Conservation (phyloP, 2,329 filamentous ascomycete genomes). For the Fonsecaea multimorphosa region DNA sequence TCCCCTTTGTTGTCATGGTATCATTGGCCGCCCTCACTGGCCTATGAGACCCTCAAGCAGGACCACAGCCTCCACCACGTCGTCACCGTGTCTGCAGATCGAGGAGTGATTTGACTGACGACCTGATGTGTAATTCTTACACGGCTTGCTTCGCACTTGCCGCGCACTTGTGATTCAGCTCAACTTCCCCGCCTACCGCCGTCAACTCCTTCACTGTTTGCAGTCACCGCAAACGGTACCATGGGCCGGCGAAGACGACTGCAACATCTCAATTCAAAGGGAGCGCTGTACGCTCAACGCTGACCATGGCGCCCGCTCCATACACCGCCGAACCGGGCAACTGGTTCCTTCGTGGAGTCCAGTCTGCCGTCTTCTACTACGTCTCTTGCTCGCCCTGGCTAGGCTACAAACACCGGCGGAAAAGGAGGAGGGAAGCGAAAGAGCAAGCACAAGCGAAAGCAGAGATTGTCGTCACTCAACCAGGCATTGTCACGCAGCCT, state of each 20-base stretch:
- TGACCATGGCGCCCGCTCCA: conserved; percentile 25
- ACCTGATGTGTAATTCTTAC: conserved; percentile 1
- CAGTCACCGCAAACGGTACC: conserved; percentile 14
- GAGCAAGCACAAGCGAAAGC: conserved; percentile 70
- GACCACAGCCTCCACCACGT: conserved; percentile 20
- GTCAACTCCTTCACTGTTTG: background rate
- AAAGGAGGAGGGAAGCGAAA: conserved; percentile 72
- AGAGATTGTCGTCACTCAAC: conserved; percentile 66
- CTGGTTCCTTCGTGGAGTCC: conserved; percentile 57
- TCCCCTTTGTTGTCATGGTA: background rate
- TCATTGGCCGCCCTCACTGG: conserved; percentile 9
- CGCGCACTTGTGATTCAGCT: conserved; percentile 3
- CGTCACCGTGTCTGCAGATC: conserved; percentile 13
- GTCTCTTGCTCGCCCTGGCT: conserved; percentile 65
- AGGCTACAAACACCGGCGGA: conserved; percentile 71
- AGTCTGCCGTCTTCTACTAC: conserved; percentile 60
- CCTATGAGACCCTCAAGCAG: conserved; percentile 11
- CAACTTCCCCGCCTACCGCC: background rate
- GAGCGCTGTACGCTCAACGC: conserved; percentile 6
- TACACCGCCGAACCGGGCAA: conserved; percentile 34
- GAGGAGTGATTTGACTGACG: conserved; percentile 10
- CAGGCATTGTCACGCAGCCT: conserved; percentile 77
- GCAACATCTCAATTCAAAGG: conserved; percentile 4
- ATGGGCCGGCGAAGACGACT: conserved; percentile 20
- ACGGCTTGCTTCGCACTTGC: conserved; percentile 7